Conservation (phyloP, 2,329 filamentous ascomycete species). For the Chrysoporthe cubensis region DNA sequence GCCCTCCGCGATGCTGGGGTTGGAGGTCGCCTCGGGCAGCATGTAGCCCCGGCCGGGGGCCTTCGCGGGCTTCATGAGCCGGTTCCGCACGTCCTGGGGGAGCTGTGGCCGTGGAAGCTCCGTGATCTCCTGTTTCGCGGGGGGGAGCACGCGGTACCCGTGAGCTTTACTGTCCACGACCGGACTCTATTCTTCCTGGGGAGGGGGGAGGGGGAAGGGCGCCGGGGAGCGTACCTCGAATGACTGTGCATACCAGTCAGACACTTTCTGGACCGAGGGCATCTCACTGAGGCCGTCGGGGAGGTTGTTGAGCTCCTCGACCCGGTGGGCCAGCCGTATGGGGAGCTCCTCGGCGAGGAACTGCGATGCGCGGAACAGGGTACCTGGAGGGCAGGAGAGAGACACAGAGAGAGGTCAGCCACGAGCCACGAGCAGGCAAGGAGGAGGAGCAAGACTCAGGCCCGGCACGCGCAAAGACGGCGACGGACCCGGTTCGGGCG, state of each 20-base stretch:
- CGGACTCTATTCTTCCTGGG: neutral
- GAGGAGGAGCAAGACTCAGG: neutral
- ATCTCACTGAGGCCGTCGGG: constrained; percentile 97
- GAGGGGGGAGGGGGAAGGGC: neutral
- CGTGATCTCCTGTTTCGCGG: constrained; percentile 77
- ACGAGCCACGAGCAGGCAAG: constrained; percentile 14
- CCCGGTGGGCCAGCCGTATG: constrained; percentile 93
- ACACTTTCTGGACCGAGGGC: constrained; percentile 92
- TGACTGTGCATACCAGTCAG: constrained; percentile 99
- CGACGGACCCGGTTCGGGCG: neutral
- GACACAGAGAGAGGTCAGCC: constrained; percentile 7
- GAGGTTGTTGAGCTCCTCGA: constrained; percentile 88
- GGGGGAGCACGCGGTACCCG: neutral
- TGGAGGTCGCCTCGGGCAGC: constrained; percentile 81
- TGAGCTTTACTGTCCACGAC: neutral
- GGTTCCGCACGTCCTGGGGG: constrained; percentile 73
- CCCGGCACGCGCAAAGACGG: neutral
- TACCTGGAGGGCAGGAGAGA: constrained; percentile 60
- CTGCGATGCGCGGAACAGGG: constrained; percentile 94
- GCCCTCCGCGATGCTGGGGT: constrained; percentile 84
- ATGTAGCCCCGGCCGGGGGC: constrained; percentile 63
- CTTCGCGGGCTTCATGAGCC: constrained; percentile 72
- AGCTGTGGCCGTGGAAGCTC: constrained; percentile 78
- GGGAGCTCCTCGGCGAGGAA: constrained; percentile 98
- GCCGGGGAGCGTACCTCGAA: constrained; percentile 75